These are phyloP conservation scores for Knoxdaviesia proteae DNA, from an alignment of 2,329 filamentous ascomycete genomes.

Conservation along the genomic window DNA sequence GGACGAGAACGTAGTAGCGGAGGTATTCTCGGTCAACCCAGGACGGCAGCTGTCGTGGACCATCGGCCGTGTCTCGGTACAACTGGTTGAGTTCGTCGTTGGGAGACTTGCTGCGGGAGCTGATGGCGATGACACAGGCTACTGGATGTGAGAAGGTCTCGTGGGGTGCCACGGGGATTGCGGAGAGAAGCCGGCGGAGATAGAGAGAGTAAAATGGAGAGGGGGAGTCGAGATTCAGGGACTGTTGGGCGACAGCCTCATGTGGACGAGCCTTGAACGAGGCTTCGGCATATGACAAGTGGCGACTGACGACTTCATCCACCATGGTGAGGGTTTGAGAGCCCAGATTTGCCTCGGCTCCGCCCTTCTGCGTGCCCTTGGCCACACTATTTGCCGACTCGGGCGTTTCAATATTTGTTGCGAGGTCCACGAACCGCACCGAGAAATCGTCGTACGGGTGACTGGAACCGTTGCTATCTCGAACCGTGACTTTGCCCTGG, in stretches of 20 bases:
- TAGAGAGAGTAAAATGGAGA: slow-evolving; percentile 77
- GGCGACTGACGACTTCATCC: slow-evolving; percentile 61
- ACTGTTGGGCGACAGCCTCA: slow-evolving; percentile 17
- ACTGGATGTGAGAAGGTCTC: slow-evolving; percentile 93
- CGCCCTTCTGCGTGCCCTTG: slow-evolving; percentile 4
- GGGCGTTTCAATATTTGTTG: slow-evolving; percentile 31
- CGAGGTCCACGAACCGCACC: slow-evolving; percentile 62
- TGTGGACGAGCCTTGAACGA: slow-evolving; percentile 17
- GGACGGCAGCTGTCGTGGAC: slow-evolving; percentile 48
- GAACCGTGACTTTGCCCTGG: slow-evolving; percentile 68
- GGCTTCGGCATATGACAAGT: slow-evolving; percentile 55
- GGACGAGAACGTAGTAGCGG: slow-evolving; percentile 86
- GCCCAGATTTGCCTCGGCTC: slow-evolving; percentile 1
- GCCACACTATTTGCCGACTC: slow-evolving; percentile 1
- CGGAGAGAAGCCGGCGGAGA: slow-evolving; percentile 62
- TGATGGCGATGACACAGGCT: slow-evolving; percentile 85
- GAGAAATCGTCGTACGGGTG: slow-evolving; percentile 76
- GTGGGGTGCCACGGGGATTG: slow-evolving; percentile 56
- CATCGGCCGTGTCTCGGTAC: slow-evolving; percentile 68
- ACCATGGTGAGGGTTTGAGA: slow-evolving; percentile 33
- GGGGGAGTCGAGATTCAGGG: slow-evolving; percentile 26
- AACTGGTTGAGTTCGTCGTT: slow-evolving; percentile 72
- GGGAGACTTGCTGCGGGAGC: slow-evolving; percentile 62
- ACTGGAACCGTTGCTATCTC: slow-evolving; percentile 75
- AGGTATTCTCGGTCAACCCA: slow-evolving; percentile 89